A percentile compares a stretch with the other conserved stretches of the same genome.
These are phyloP conservation scores for Triticum monococcum DNA, from an alignment of 176 grass and related monocot genomes.

Conservation along the genomic window DNA sequence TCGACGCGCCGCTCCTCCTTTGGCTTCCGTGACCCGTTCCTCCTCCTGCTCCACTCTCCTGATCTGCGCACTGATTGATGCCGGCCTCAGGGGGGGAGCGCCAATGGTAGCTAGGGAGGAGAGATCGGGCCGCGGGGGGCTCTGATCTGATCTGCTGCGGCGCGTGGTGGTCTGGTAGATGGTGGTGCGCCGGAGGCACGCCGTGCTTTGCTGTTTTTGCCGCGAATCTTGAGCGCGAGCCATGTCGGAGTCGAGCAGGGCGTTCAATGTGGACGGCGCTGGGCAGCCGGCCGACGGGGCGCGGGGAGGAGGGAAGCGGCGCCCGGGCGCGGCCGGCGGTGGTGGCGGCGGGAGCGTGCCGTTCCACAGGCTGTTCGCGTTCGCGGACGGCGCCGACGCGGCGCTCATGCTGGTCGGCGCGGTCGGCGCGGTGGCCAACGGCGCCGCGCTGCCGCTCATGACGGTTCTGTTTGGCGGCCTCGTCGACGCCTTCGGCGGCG, in stretches of 20 bases:
- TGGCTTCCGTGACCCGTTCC: no score
- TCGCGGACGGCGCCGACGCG: constrained; percentile 75
- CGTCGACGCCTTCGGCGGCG: constrained; percentile 83
- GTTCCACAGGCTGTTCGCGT: constrained; percentile 86
- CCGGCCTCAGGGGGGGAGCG: not conserved
- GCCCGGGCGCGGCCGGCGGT: no score
- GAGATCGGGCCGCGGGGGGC: not conserved
- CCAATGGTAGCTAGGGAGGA: not conserved
- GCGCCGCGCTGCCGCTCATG: constrained; percentile 85
- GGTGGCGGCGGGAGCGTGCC: constrained; percentile 36
- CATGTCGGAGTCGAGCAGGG: constrained; percentile 45
- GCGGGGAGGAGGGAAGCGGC: not conserved
- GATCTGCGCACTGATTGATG: not conserved
- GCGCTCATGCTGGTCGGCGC: constrained; percentile 71
- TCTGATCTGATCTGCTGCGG: not conserved
- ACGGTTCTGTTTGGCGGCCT: constrained; percentile 87
- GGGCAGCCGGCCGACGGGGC: not conserved
- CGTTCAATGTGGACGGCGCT: constrained; percentile 14
- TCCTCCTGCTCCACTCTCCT: no score
- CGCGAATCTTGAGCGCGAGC: not conserved
- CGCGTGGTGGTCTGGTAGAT: no score
- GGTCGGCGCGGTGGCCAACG: constrained; percentile 76
- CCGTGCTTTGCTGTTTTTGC: not conserved
- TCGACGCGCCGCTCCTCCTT: no score
- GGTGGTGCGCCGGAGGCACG: not conserved